A percentile compares a stretch with the other conserved stretches of the same genome.
These are phyloP conservation scores for Parietichytrium sp. DNA, from an alignment of 108 stramenopile genomes.

Conservation along the genomic window DNA sequence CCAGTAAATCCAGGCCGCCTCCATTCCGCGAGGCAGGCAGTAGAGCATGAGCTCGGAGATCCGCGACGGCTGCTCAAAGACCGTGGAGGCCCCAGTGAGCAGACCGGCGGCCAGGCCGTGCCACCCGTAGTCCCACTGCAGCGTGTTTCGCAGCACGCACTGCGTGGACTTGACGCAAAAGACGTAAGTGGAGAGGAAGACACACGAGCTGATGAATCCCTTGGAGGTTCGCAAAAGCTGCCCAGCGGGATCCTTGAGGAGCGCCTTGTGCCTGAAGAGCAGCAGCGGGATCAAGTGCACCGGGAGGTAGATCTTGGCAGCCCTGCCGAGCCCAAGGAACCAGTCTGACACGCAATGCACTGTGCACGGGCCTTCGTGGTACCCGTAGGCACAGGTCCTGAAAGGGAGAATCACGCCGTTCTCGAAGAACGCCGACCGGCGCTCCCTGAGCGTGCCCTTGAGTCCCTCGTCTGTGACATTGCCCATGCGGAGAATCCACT, in stretches of 20 bases:
- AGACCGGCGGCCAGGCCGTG: not conserved
- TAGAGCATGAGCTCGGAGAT: constrained; percentile 41
- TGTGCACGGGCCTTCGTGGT: constrained; percentile 9
- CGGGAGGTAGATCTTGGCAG: not conserved
- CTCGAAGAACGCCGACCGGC: not conserved
- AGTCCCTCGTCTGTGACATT: not conserved
- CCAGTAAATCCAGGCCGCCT: not conserved
- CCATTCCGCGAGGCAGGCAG: constrained; percentile 33
- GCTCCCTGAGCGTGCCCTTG: not conserved
- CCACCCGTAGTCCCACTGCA: not conserved
- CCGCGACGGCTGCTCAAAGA: not conserved
- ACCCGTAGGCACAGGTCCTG: constrained; percentile 9
- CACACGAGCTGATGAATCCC: not conserved
- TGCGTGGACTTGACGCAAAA: not conserved
- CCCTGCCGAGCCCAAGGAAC: not conserved
- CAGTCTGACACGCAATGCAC: not conserved
- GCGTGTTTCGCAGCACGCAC: not conserved
- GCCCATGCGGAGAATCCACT: constrained; percentile 23
- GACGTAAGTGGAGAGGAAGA: constrained; percentile 33
- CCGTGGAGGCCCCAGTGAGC: not conserved
- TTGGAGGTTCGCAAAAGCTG: not conserved
- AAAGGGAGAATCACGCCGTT: not conserved
- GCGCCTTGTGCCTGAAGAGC: not conserved
- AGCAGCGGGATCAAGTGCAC: constrained; percentile 18
- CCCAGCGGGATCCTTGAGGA: not conserved